Evolutionary conservation across 2,329 filamentous ascomycete species (phyloP).

Genomic region (Xylaria sp.): DNA sequence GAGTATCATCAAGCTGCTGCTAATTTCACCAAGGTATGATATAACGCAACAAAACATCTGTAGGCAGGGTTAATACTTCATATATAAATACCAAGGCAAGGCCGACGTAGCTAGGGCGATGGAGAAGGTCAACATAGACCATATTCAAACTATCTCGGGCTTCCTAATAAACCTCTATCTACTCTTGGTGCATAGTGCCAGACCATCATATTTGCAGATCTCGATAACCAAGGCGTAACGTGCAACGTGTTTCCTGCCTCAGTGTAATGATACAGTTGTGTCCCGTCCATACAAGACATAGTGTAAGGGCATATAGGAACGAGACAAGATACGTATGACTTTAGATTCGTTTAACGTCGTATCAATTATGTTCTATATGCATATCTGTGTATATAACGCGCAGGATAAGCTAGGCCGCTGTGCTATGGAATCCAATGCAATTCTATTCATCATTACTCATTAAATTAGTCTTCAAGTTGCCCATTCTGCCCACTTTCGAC

Average conservation of each 20-base stretch:
- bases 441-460: constrained; percentile 37
- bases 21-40: neutral
- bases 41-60: neutral
- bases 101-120: neutral
- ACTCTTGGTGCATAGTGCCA: too few species aligned
- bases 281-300: neutral
- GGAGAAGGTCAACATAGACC: neutral
- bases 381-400: constrained; percentile 8
- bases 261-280: neutral
- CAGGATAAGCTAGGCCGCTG: constrained; percentile 6
- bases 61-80: neutral
- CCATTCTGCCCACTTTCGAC: neutral
- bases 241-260: neutral
- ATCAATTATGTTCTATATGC: constrained; percentile 14
- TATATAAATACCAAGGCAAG: neutral
- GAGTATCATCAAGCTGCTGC: too few species aligned
- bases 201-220: neutral
- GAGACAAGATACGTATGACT: neutral
- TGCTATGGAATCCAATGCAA: constrained; percentile 25
- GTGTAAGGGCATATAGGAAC: neutral
- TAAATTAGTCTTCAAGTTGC: constrained; percentile 17
- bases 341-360: neutral
- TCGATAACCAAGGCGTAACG: neutral
- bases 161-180: neutral
- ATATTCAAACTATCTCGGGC: neutral